phyloP scores from a whole-genome alignment of 306 rosid species.

The Sicyos edulis region DNA sequence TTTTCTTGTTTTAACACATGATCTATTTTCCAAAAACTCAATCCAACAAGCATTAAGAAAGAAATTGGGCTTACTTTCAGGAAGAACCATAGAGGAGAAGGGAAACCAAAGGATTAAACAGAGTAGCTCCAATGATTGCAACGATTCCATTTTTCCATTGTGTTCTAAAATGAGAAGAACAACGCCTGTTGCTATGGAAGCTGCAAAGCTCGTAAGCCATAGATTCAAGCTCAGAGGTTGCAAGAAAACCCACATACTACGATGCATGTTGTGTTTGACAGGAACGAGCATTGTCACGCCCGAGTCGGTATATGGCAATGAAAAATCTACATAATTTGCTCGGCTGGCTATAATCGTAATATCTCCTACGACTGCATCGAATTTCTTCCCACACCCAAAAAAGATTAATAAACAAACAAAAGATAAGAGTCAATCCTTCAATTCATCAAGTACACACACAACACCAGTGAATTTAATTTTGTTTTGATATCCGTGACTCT shows the following conservation, averaged over 20 bases:
- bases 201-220: constrained; percentile 30
- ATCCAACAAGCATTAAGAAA: neutral
- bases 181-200: constrained; percentile 28
- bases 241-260: constrained; percentile 39
- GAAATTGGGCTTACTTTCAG: constrained; percentile 26
- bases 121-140: constrained; percentile 24
- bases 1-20: neutral
- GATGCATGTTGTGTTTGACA: constrained; percentile 19
- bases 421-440: neutral
- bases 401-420: constrained; percentile 1
- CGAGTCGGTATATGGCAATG: constrained; percentile 35
- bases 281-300: constrained; percentile 37
- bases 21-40: neutral
- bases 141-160: constrained; percentile 28
- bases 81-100: constrained; percentile 36
- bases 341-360: constrained; percentile 34
- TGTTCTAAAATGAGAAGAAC: constrained; percentile 37
- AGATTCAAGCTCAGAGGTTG: constrained; percentile 36
- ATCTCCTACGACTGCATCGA: constrained; percentile 41
- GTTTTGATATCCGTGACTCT: too few species aligned
- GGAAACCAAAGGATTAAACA: constrained; percentile 34
- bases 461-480: too few species aligned
- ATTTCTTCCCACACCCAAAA: constrained; percentile 14
- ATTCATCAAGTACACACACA: neutral
- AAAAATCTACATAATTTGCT: constrained; percentile 34